Base-by-base conservation (phyloP, 176 grass and related monocot genomes). In the Carex littledalei region DNA sequence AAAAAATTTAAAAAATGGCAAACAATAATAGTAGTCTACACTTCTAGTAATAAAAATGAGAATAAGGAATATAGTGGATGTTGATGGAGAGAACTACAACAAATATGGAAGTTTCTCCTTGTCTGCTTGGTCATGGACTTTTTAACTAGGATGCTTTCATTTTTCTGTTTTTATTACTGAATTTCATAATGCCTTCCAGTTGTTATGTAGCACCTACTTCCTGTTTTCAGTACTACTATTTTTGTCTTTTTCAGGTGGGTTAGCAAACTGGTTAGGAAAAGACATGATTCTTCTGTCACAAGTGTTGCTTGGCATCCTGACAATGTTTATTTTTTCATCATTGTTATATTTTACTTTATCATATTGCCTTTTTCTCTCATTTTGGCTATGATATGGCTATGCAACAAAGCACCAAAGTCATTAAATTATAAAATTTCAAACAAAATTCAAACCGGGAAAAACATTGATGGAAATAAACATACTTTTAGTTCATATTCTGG, bases 261-360 rank as follows among this genome's bases (percentile, higher is more conserved):
- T 79, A 99, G 96, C 84, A 99, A 99, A 80, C 86, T 95, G 85
- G 92, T 99, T 60, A 90, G 96, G 85, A 99, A 95, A 89, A 99
- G 83, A 53, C 96, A 99, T 87, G 90, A 94, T 88, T 99, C 96
- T 82, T 95, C 96, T 87, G 93, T 99, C 61, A 99, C 93, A 78
- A 89, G 84, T 91, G 55, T 99, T 16, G 91, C 96, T 2, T 99
- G 96, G 96, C 96, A 99, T 95, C 96, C 96, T 84, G 93, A 99
- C 78, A 99, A 99, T 88, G 96, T 99, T 84, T 86, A 91, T 65
- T 21, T 83, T 1, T 89, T 69, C 43, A 63, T 35, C 5, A 47
- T 84, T 53, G 3, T 60, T 24, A 85, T 62, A 58, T 17, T 78
- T 16, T 56, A 60, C 77, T 63, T 18, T 50, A 60, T 57, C 18